A percentile compares a stretch with the other conserved stretches of the same genome.
Evolutionary conservation across 257 asterid species (phyloP).

Genomic region (Nyctanthes arbortristis): DNA sequence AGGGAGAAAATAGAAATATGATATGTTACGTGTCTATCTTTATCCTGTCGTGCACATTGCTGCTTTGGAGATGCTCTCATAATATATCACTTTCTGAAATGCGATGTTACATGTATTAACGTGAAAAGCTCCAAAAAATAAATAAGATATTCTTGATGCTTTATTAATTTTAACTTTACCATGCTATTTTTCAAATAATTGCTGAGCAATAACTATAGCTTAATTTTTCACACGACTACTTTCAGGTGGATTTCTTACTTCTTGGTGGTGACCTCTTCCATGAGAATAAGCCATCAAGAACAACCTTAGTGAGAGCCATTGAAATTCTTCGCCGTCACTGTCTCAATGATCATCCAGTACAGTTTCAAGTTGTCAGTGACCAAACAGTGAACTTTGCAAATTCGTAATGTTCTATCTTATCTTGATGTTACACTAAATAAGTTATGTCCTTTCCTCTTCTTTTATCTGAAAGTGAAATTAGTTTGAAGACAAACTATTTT

Average conservation of each 20-base stretch:
- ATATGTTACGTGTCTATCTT: too few species aligned
- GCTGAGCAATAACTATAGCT: neutral
- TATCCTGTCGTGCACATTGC: too few species aligned
- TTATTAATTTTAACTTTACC: neutral
- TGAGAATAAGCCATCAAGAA: conserved; percentile 96
- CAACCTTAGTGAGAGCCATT: conserved; percentile 87
- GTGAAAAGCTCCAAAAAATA: too few species aligned
- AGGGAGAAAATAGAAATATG: too few species aligned
- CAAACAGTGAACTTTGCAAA: conserved; percentile 95
- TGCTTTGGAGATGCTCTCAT: too few species aligned
- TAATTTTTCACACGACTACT: conserved; percentile 5
- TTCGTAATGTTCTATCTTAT: conserved; percentile 45
- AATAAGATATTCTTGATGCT: neutral
- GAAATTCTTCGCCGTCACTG: conserved; percentile 93
- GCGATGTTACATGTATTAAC: neutral
- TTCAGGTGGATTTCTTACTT: conserved; percentile 86
- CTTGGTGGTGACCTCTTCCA: conserved; percentile 98
- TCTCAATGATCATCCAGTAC: conserved; percentile 82
- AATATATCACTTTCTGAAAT: too few species aligned
- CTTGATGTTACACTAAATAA: neutral
- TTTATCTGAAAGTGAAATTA: neutral
- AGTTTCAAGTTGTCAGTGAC: conserved; percentile 96
- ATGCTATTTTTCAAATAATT: conserved; percentile 1
- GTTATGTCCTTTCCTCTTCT: neutral
- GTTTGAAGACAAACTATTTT: neutral